These are phyloP conservation scores for Epichloe amarillans DNA, from an alignment of 2,329 filamentous ascomycete genomes.

Conservation along the genomic window DNA sequence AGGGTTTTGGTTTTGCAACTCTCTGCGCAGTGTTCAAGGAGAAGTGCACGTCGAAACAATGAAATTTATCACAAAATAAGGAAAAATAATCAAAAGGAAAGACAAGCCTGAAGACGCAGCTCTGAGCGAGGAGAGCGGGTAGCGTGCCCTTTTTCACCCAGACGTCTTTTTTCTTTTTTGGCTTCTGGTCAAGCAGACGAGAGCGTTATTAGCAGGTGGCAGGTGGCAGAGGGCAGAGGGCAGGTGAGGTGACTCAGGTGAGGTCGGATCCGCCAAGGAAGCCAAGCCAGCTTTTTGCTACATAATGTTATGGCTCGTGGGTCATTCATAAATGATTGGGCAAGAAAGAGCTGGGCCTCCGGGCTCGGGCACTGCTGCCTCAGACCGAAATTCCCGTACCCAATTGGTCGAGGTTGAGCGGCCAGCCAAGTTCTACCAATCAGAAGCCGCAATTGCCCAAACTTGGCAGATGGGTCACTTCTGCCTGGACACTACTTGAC, in stretches of 20 bases:
- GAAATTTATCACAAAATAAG: constrained; percentile 6
- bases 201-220: constrained; percentile 10
- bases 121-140: constrained; percentile 9
- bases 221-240: constrained; percentile 5
- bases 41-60: neutral
- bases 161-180: constrained; percentile 2
- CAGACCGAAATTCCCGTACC: constrained; percentile 18
- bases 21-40: neutral
- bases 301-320: neutral
- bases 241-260: constrained; percentile 5
- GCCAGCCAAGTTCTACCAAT: constrained; percentile 20
- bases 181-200: constrained; percentile 4
- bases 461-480: constrained; percentile 15
- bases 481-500: constrained; percentile 19
- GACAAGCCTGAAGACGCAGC: constrained; percentile 7
- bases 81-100: neutral
- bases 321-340: neutral
- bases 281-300: constrained; percentile 14
- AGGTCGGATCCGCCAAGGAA: constrained; percentile 12
- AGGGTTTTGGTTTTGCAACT: neutral
- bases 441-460: constrained; percentile 5
- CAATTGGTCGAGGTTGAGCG: constrained; percentile 14
- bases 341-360: neutral
- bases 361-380: constrained; percentile 18
- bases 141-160: constrained; percentile 19